A percentile compares a stretch with the other conserved stretches of the same genome.
phyloP scores from a whole-genome alignment of 331 rosid genomes.

The Quercus phellos region DNA sequence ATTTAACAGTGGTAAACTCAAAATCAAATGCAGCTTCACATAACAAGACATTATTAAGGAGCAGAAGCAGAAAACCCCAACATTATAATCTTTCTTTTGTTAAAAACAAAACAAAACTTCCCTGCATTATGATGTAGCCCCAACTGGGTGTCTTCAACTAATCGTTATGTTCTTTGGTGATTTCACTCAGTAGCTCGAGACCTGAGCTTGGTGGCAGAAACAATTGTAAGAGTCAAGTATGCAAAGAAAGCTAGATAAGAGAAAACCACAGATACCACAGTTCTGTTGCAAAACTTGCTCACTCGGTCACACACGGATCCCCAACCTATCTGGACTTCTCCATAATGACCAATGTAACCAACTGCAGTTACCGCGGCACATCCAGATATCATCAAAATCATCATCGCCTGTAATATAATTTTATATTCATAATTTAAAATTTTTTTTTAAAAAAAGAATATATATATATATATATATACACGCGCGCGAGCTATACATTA shows the following conservation, averaged over 20 bases:
- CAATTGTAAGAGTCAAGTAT: conserved; percentile 41
- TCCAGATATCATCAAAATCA: conserved; percentile 48
- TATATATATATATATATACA: no score
- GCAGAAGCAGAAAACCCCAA: background rate
- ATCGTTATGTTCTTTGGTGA: background rate
- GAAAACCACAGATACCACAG: conserved; percentile 28
- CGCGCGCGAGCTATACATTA: no score
- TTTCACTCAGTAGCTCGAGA: background rate
- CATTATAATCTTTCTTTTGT: background rate
- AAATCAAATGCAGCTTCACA: background rate
- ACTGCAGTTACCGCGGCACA: conserved; percentile 65
- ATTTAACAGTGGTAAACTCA: background rate
- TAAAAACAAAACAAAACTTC: background rate
- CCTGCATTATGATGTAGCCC: background rate
- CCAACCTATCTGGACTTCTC: conserved; percentile 55
- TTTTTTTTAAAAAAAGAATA: no score
- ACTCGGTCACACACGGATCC: conserved; percentile 45
- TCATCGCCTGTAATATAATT: conserved; percentile 34
- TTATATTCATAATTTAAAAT: background rate
- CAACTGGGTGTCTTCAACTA: background rate
- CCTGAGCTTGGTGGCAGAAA: conserved; percentile 26
- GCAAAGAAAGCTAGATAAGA: conserved; percentile 55
- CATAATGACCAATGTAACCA: conserved; percentile 56
- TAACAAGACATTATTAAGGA: background rate
- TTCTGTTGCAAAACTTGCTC: conserved; percentile 48